These are phyloP conservation scores for Pyrenophora teres DNA, from an alignment of 2,329 filamentous ascomycete species.

Conservation along the genomic window DNA sequence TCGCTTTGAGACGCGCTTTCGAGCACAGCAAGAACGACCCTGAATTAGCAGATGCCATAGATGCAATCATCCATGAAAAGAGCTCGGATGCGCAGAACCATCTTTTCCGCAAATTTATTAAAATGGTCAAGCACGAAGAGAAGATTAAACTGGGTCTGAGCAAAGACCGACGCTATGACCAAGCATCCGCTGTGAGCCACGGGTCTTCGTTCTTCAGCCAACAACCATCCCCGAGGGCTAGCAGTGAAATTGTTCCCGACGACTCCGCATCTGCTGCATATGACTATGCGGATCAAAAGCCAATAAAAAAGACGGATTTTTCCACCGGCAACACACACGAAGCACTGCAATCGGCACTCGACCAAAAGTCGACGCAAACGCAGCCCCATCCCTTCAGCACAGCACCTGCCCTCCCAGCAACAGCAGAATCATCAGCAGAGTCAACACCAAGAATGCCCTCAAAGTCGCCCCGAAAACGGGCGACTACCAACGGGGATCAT, in stretches of 20 bases:
- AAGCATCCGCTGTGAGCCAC: slow-evolving; percentile 43
- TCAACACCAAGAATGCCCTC: slow-evolving; percentile 34
- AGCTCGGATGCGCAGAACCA: slow-evolving; percentile 47
- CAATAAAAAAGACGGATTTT: slow-evolving; percentile 4
- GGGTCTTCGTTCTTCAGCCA: slow-evolving; percentile 19
- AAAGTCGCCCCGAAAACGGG: slow-evolving; percentile 41
- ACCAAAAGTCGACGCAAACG: slow-evolving; percentile 8
- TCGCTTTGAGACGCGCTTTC: slow-evolving; percentile 52
- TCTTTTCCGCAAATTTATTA: slow-evolving; percentile 51
- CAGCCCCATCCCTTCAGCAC: slow-evolving; percentile 35
- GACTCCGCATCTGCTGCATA: slow-evolving; percentile 30
- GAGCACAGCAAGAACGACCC: slow-evolving; percentile 47
- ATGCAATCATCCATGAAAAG: slow-evolving; percentile 50
- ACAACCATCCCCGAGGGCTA: slow-evolving; percentile 30
- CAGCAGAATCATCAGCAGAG: slow-evolving; percentile 29
- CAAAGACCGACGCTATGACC: slow-evolving; percentile 20
- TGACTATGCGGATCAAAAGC: slow-evolving; percentile 24
- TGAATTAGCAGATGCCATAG: slow-evolving; percentile 47
- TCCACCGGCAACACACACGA: slow-evolving; percentile 28
- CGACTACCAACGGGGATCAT: slow-evolving; percentile 27
- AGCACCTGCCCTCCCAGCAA: slow-evolving; percentile 33
- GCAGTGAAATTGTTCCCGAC: slow-evolving; percentile 32
- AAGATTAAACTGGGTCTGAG: slow-evolving; percentile 27
- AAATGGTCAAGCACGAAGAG: slow-evolving; percentile 46
- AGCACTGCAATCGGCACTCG: slow-evolving; percentile 22